These are phyloP conservation scores for Rubus idaeus DNA, from an alignment of 306 rosid genomes.

Conservation along the genomic window DNA sequence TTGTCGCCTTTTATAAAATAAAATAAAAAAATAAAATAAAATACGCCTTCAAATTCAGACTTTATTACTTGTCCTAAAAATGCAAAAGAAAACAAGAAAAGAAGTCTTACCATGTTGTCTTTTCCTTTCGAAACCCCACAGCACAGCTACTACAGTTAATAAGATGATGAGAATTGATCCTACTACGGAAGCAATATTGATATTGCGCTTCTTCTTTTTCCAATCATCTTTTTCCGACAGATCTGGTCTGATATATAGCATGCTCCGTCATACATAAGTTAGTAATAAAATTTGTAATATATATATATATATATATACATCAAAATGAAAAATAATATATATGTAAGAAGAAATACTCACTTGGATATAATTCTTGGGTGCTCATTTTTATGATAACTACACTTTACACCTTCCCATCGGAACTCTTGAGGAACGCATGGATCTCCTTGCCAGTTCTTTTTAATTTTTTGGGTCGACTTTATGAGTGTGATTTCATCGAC, in stretches of 20 bases:
- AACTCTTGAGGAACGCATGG: constrained; percentile 31
- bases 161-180: constrained; percentile 31
- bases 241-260: constrained; percentile 34
- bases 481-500: constrained; percentile 26
- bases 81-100: not conserved
- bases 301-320: too few relatives aligned
- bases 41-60: not conserved
- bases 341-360: constrained; percentile 33
- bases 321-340: too few relatives aligned
- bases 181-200: constrained; percentile 35
- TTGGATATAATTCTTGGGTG: constrained; percentile 30
- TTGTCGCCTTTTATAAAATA: too few relatives aligned
- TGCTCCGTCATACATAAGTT: too few relatives aligned
- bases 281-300: too few relatives aligned
- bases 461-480: constrained; percentile 21
- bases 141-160: not conserved
- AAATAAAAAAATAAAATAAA: too few relatives aligned
- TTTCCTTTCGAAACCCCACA: constrained; percentile 11
- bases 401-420: constrained; percentile 34
- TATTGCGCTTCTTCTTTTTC: constrained; percentile 17
- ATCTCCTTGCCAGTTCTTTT: constrained; percentile 44
- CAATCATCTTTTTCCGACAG: constrained; percentile 35
- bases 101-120: constrained; percentile 16
- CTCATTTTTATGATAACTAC: constrained; percentile 11
- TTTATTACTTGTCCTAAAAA: not conserved